Base-by-base conservation (phyloP, 164 flowering plant species). In the Annona squamosa region DNA sequence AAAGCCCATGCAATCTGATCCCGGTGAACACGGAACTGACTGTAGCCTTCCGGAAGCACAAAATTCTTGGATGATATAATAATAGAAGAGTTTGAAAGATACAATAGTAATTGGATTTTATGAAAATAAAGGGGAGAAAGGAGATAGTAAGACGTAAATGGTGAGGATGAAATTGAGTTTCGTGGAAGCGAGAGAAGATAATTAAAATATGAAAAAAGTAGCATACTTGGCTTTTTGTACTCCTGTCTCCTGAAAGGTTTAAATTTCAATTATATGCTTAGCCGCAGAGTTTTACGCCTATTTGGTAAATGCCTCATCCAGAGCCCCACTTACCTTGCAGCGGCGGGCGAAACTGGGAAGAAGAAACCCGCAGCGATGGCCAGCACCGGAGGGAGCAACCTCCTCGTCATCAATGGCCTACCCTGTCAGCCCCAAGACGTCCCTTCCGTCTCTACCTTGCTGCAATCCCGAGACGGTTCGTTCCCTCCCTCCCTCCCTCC, bases 341-440 rank as follows among this genome's bases (percentile, higher is more conserved):
- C 12, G 12, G 61, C 12, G 61, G 16, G 16, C 2, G 61, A 56
- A 1, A 7, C 3, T 7, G 61, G 61, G 1, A 56, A 16, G 16
- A 56, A 7, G 16, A 56, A 7, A 6, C 10, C 12, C 5, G 45
- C 19, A 26, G 37, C 37, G 37, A 26, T 26, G 37, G 37, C 37
- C 37, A 79, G 69, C 76, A 18, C 73, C 42, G 73, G 56, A n/a
- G 65, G 76, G 76, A 79, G 82, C 80, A 81, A 81, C 47, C 81
- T 89, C 71, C 79, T 93, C 64, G 81, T 84, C 74, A 76, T 74
- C 66, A 90, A 94, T 78, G 96, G 94, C 82, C 86, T 83, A 76
- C 69, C 85, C 59, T 73, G 67, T 0, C 80, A 47, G 7, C 3
- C 86, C 62, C 45, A 81, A 13, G 85, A 84, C 42, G 69, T 76